Evolutionary conservation across 208 protist genomes (phyloP).

Genomic region (Trypanosomatidae sp.): DNA sequence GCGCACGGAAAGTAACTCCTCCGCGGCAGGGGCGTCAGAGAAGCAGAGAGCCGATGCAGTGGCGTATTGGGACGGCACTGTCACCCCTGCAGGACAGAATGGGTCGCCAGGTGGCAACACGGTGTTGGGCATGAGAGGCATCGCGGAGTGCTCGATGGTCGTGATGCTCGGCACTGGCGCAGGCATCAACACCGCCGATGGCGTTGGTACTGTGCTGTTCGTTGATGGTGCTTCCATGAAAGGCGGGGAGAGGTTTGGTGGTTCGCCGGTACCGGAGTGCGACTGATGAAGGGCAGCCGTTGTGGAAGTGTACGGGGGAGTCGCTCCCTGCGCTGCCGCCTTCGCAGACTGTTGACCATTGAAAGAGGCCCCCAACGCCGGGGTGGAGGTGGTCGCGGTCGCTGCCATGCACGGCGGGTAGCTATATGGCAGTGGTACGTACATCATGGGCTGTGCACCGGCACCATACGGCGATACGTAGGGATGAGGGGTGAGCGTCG

Average conservation of each 20-base stretch:
- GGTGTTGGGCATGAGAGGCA: conserved; percentile 48
- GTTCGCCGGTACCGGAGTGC: conserved; percentile 7
- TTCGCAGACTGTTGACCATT: conserved; percentile 10
- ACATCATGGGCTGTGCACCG: conserved; percentile 27
- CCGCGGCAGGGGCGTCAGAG: conserved; percentile 4
- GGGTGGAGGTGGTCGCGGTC: conserved; percentile 7
- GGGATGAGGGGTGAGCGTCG: conserved; percentile 9
- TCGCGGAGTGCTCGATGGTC: conserved; percentile 33
- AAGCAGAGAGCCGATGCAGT: conserved; percentile 1
- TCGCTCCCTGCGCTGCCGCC: conserved; percentile 13
- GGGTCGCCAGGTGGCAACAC: conserved; percentile 47
- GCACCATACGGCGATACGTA: conserved; percentile 23
- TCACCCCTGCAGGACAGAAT: conserved; percentile 62
- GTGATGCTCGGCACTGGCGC: conserved; percentile 2
- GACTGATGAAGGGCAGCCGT: conserved; percentile 1
- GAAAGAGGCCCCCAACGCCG: conserved; percentile 14
- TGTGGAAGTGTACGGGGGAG: conserved; percentile 17
- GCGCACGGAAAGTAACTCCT: neutral
- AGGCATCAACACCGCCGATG: neutral
- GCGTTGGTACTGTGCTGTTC: conserved; percentile 3
- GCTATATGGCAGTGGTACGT: conserved; percentile 33
- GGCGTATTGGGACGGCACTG: conserved; percentile 42
- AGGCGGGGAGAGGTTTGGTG: conserved; percentile 6
- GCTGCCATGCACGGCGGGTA: conserved; percentile 36
- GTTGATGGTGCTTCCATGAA: conserved; percentile 17